Conservation (phyloP, 257 asterid species). For the Capsicum rhomboideum region DNA sequence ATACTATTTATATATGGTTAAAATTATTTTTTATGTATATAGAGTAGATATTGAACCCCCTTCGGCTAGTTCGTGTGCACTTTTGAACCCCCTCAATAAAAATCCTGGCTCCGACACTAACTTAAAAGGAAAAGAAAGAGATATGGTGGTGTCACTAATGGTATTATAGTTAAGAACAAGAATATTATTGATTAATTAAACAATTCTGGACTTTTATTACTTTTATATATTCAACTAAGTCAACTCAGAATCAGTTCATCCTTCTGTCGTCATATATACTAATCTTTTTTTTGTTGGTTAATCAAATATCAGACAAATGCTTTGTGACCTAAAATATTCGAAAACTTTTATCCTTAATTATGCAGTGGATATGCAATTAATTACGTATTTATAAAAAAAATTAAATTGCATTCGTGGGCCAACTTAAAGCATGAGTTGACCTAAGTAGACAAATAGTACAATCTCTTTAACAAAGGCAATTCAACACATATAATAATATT, state of each 20-base stretch:
- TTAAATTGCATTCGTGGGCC: background rate
- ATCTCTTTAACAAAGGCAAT: background rate
- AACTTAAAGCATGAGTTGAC: constrained; percentile 10
- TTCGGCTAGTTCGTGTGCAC: too few species aligned
- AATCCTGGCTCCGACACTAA: too few species aligned
- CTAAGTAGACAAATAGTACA: background rate
- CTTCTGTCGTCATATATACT: constrained; percentile 7
- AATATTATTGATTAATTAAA: background rate
- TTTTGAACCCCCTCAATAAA: too few species aligned
- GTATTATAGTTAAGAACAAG: background rate
- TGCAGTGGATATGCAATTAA: background rate
- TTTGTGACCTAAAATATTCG: background rate
- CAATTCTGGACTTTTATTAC: background rate
- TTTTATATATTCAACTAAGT: constrained; percentile 7
- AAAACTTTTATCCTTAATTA: background rate
- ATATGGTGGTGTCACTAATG: background rate
- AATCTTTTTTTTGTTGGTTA: background rate
- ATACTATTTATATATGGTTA: too few species aligned
- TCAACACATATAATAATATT: background rate
- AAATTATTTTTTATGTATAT: too few species aligned
- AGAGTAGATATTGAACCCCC: too few species aligned
- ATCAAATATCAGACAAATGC: background rate
- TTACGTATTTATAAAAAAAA: background rate
- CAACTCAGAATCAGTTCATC: constrained; percentile 43
- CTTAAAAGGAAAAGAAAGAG: background rate